Percentiles rank a stretch among this genome's conserved stretches.
Evolutionary conservation across 805 yeast species (phyloP).

Genomic region (Metschnikowia cubensis): DNA sequence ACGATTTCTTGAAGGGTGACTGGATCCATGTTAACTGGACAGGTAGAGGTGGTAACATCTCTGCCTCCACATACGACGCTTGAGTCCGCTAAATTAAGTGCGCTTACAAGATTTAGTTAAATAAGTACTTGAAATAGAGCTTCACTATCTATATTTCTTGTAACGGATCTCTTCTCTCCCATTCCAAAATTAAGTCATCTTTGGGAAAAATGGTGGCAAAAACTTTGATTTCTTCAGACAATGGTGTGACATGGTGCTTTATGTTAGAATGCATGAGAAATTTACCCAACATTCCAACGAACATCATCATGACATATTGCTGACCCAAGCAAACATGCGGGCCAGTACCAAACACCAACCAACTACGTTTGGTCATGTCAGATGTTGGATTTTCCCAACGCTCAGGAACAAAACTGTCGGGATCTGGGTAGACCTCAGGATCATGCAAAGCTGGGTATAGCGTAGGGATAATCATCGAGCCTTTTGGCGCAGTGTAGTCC

Average conservation of each 20-base stretch:
- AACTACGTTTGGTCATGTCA: slow-evolving; percentile 74
- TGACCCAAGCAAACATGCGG: slow-evolving; percentile 96
- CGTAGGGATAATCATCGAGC: slow-evolving; percentile 95
- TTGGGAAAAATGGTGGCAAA: slow-evolving; percentile 98
- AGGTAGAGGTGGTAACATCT: slow-evolving; percentile 96
- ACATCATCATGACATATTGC: slow-evolving; percentile 85
- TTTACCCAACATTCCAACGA: slow-evolving; percentile 89
- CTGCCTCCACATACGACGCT: slow-evolving; percentile 93
- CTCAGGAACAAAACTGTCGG: slow-evolving; percentile 93
- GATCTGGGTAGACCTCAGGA: slow-evolving; percentile 92
- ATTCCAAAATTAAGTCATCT: slow-evolving; percentile 83
- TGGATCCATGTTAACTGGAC: slow-evolving; percentile 99
- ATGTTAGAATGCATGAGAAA: slow-evolving; percentile 78
- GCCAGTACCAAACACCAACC: slow-evolving; percentile 97
- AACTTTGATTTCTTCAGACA: slow-evolving; percentile 88
- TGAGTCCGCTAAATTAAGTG: slow-evolving; percentile 28
- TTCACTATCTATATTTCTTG: slow-evolving; percentile 1
- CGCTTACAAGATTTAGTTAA: background rate
- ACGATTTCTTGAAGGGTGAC: slow-evolving; percentile 71
- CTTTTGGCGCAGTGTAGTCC: slow-evolving; percentile 89
- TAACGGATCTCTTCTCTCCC: slow-evolving; percentile 60
- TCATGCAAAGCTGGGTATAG: slow-evolving; percentile 95
- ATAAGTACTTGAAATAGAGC: background rate
- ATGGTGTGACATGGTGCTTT: slow-evolving; percentile 74
- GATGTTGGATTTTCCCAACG: slow-evolving; percentile 90